Base-by-base conservation (phyloP, 2,329 filamentous ascomycete species). In the Niveomyces coronatus region DNA sequence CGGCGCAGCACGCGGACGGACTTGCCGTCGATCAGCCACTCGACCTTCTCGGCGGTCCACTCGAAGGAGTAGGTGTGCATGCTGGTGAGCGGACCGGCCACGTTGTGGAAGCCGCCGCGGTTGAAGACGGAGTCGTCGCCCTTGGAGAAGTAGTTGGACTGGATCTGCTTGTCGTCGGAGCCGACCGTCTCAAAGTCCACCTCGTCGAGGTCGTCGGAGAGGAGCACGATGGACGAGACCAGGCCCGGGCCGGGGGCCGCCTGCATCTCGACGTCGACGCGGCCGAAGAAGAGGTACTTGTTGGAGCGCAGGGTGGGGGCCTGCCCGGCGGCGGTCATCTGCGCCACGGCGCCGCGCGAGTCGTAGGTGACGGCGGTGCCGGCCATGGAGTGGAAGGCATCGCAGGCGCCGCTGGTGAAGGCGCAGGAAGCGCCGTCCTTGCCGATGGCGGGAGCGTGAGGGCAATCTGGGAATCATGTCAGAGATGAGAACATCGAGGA, bases 181-280 rank as follows among this genome's bases (percentile, higher is more conserved):
- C 89, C 91, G 42, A 96, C 71, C 82, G 85, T 94, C 63, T 96
- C 89, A 82, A 86, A 94, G 61, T 96, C 89, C 44, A 96, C 91
- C 69, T 94, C 87, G 57, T 94, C 87, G 16, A 93, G 70, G 53
- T 79, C 76, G 53, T 93, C 85, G 2, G 85, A 95, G 66, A 94
- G 83, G 47, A 98, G 67, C 28, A 96, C 86, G 28, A 85, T 72
- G 47, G 83, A 88, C 64, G 86, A 94, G 44, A 98, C 84, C 46
- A 98, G 82, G 48, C 91, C 91, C 6, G 67, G 68, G 29, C 89
- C 91, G 4, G 82, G 73, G 18, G 91, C 81, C 26, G 83, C 81
- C 61, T 87, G 82, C 54, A 94, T 66, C 20, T 75, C 76, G 43
- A 86, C 77, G 35, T 93, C 83, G 50, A 95, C 75, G 53, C 79